Evolutionary conservation across 176 grass and related monocot species (phyloP), one percentile per base, ranked within the genome.

Genomic region (Pontederia paniculata): DNA sequence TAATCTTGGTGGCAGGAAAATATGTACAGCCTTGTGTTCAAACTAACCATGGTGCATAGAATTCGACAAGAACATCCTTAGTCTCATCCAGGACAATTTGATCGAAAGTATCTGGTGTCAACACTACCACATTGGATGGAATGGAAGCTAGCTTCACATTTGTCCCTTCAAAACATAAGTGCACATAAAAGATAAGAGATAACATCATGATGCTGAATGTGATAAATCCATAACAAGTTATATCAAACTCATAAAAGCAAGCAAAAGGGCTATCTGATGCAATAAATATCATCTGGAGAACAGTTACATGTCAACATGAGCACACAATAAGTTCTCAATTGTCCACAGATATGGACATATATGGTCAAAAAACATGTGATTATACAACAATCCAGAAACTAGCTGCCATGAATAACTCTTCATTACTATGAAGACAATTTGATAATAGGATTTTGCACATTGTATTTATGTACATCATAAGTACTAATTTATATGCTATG

Each of bases 21-120:
- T 18, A 22, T 20, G 15, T 8, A n/a, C 23, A 57, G 0, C 41
- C 23, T 41, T 69, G 22, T 16, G 56, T 12, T 3, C 74, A 12
- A 76, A 75, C 83, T 47, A 84, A 91, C 93, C 93, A 98, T 62
- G 93, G 93, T 53, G 93, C 93, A 80, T 98, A 98, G 63, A 98
- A 98, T 72, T 98, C 93, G 54, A 98, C 93, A 77, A 98, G 86
- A 11, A 98, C 93, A 84, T 98, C 86, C 74, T 91, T 98, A 42
- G 83, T 84, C 74, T 80, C 77, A 75, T 98, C 93, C 74, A 98
- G 93, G 17, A 91, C 93, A 81, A 88, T 50, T 5, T 82, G 79
- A 45, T 98, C 68, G 18, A 91, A 98, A 55, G 48, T 88, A 44
- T 98, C 86, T 52, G 66, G 20, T 22, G 80, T 80, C 58, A 91